These are phyloP conservation scores for Naganishia liquefaciens DNA, from an alignment of 1,284 basidiomycete genomes.

Conservation along the genomic window DNA sequence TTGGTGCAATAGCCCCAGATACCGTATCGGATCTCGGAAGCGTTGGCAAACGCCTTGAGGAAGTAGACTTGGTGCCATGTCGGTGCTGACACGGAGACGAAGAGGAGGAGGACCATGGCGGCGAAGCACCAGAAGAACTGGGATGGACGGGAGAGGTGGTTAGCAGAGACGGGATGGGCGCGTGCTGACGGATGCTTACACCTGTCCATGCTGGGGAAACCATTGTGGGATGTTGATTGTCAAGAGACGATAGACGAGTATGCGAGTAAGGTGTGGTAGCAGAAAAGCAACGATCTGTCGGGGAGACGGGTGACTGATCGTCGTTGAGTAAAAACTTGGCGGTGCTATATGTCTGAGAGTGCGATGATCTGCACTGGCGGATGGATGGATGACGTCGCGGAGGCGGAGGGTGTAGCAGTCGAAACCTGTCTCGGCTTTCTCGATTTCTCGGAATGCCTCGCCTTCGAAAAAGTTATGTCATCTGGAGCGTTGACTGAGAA, in stretches of 20 bases:
- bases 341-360: background rate
- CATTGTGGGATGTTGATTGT: slow-evolving; percentile 15
- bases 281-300: background rate
- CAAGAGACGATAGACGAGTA: background rate
- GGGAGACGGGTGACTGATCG: background rate
- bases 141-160: background rate
- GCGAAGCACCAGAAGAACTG: slow-evolving; percentile 58
- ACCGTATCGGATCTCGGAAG: slow-evolving; percentile 61
- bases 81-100: slow-evolving; percentile 64
- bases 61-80: slow-evolving; percentile 72
- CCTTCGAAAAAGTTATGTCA: slow-evolving; percentile 8
- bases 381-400: slow-evolving; percentile 8
- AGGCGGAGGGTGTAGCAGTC: background rate
- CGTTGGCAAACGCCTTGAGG: slow-evolving; percentile 59
- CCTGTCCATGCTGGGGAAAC: slow-evolving; percentile 30
- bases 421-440: background rate
- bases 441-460: background rate
- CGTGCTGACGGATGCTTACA: background rate
- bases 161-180: background rate
- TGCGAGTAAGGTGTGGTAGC: background rate
- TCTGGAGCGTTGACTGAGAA: slow-evolving; percentile 21
- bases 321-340: background rate
- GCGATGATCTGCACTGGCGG: background rate
- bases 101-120: slow-evolving; percentile 66
- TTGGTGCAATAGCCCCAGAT: slow-evolving; percentile 69